Evolutionary conservation across 768 basidiomycete species (phyloP).

Genomic region (Chalciporus piperatus): DNA sequence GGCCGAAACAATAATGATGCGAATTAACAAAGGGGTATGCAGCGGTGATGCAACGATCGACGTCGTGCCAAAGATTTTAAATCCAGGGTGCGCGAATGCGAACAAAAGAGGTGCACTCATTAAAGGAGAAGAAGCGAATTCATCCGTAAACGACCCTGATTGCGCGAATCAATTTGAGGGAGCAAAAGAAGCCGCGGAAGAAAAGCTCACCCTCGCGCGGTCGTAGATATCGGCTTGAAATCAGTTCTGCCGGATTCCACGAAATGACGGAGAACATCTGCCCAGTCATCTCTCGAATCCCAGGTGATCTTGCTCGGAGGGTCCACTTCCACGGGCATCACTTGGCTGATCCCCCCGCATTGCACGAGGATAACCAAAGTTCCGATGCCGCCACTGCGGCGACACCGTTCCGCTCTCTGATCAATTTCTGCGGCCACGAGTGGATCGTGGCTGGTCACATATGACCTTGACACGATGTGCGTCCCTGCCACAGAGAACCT

Average conservation of each 20-base stretch:
- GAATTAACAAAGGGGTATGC: constrained; percentile 13
- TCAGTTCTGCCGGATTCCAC: constrained; percentile 71
- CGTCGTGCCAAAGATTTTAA: constrained; percentile 14
- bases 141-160: constrained; percentile 45
- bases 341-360: constrained; percentile 72
- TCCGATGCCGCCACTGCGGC: constrained; percentile 73
- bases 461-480: constrained; percentile 68
- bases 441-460: constrained; percentile 63
- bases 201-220: constrained; percentile 62
- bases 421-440: constrained; percentile 75
- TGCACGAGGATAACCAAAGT: constrained; percentile 73
- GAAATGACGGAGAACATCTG: constrained; percentile 63
- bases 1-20: constrained; percentile 26
- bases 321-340: constrained; percentile 87
- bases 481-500: constrained; percentile 71
- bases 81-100: constrained; percentile 2
- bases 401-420: constrained; percentile 76
- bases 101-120: constrained; percentile 9
- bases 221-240: constrained; percentile 82
- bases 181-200: not conserved
- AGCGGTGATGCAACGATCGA: constrained; percentile 30
- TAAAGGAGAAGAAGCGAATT: constrained; percentile 4
- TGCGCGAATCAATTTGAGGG: constrained; percentile 5
- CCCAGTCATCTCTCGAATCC: constrained; percentile 76
- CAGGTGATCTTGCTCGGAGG: constrained; percentile 72